Evolutionary conservation across 371 early-diverging fungal species (phyloP).

Genomic region (Actinomucor elegans): DNA sequence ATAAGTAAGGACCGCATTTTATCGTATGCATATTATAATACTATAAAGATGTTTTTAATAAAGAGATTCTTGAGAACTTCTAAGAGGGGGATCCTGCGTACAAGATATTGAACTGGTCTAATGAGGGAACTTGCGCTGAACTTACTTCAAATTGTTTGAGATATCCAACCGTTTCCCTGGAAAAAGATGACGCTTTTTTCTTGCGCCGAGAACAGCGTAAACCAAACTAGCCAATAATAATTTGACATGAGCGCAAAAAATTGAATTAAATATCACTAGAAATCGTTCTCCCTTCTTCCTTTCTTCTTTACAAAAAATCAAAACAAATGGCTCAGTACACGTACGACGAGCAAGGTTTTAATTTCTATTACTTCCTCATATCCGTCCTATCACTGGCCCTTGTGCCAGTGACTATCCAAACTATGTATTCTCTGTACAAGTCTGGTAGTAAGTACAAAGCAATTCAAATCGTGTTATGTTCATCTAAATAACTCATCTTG

Average conservation of each 20-base stretch:
- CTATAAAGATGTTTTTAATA: too few species aligned
- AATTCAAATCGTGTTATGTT: neutral
- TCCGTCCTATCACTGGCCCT: conserved; percentile 79
- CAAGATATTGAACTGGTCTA: too few species aligned
- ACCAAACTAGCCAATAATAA: conserved; percentile 3
- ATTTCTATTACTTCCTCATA: conserved; percentile 91
- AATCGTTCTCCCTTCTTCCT: neutral
- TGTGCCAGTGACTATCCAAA: conserved; percentile 73
- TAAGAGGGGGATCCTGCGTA: too few species aligned
- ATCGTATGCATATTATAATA: too few species aligned
- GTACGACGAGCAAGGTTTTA: conserved; percentile 94
- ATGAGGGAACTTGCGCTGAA: too few species aligned
- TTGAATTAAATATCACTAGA: neutral
- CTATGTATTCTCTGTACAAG: conserved; percentile 47
- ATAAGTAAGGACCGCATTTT: too few species aligned
- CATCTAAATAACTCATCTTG: neutral
- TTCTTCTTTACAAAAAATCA: neutral
- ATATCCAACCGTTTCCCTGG: too few species aligned
- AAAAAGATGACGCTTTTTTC: neutral
- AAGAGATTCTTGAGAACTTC: too few species aligned
- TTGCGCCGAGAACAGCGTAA: neutral
- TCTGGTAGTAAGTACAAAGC: conserved; percentile 36
- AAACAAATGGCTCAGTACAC: conserved; percentile 66
- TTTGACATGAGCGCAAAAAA: conserved; percentile 7
- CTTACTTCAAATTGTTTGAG: too few species aligned